Conservation (phyloP, 1,284 basidiomycete species). For the Trichosporon sp. region DNA sequence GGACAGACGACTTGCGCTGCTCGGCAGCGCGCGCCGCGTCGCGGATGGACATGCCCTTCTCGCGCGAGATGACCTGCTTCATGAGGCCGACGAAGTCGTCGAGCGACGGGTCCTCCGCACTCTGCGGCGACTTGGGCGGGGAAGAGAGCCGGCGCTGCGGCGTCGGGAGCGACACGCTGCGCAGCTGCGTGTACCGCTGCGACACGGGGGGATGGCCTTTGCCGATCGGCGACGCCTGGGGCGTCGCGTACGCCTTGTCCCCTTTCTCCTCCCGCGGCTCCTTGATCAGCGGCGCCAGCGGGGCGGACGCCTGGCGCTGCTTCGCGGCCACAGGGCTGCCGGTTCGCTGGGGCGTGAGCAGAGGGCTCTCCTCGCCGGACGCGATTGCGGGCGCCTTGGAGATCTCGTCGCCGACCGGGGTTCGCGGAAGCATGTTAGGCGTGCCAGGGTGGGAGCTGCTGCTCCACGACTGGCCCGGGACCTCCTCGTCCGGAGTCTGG, state of each 20-base stretch:
- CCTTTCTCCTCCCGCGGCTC: background rate
- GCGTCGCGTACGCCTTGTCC: background rate
- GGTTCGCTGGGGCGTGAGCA: background rate
- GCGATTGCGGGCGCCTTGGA: background rate
- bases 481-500: background rate
- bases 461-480: background rate
- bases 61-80: conserved; percentile 13
- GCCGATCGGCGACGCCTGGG: background rate
- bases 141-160: background rate
- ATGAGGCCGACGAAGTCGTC: conserved; percentile 14
- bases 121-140: background rate
- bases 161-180: background rate
- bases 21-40: conserved; percentile 8
- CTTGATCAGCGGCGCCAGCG: background rate
- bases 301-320: background rate
- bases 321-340: background rate
- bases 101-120: background rate
- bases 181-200: background rate
- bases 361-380: background rate
- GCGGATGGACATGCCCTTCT: conserved; percentile 15
- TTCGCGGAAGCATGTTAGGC: background rate
- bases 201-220: background rate
- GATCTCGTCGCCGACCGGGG: background rate
- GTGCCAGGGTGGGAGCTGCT: background rate
- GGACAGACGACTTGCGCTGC: conserved; percentile 4